Evolutionary conservation across 129 eudicot species (phyloP), one percentile per base, ranked within the genome.

Genomic region (Heracleum sosnowskyi): DNA sequence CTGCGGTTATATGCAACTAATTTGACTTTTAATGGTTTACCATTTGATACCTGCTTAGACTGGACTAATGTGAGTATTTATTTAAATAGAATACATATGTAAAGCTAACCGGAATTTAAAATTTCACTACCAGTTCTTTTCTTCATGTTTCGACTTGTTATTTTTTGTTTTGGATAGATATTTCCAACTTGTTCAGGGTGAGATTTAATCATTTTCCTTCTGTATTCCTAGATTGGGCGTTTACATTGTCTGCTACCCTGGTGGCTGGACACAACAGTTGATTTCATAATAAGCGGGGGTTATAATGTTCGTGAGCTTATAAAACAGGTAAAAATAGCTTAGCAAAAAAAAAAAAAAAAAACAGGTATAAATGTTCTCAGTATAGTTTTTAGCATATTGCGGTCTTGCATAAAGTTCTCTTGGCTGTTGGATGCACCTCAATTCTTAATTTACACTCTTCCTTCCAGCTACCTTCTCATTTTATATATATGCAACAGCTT

Each of bases 241-340:
- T 82, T 92, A 80, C 98, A 88, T 87, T 95, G 98, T 69, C 72
- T 83, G 33, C 73, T 95, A 53, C 98, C 97, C 51, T 92, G 98
- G 98, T 95, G 97, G 97, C 82, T 81, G 73, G 97, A 90, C 75
- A 88, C 94, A 63, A 91, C 96, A 12, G 97, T 95, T 42, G 87
- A 90, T 82, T 95, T 95, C 81, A 95, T 95, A 93, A 83, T 46
- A 24, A 87, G 92, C 74, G 97, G 98, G 42, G 98, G 98, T 33
- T 95, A 95, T 79, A 87, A 87, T 78, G 96, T 95, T 75, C 44
- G 84, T 83, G 22, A 89, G 18, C 90, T 81, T 73, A 95, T 95
- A 74, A 62, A 83, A 66, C 88, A 91, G 44, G 44, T 40, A 40
- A n/a, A n/a, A n/a, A n/a, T n/a, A n/a, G n/a, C n/a, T n/a, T n/a